Conservation (phyloP, 768 basidiomycete genomes). For the Pleurotus sapidus region DNA sequence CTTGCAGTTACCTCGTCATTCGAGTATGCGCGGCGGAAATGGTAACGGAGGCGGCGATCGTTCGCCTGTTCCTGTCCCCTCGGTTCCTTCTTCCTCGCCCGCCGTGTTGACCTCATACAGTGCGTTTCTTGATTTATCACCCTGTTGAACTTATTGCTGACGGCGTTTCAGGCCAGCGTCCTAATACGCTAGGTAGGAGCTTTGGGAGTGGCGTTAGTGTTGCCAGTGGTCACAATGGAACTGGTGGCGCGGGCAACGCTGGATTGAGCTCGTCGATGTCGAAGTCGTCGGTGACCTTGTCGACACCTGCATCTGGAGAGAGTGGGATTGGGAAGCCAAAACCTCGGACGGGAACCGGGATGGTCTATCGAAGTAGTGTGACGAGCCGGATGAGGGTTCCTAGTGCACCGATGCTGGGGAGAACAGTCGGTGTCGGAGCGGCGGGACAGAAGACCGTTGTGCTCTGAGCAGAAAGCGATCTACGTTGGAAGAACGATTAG, state of each 20-base stretch:
- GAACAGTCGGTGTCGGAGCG: background rate
- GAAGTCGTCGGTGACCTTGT: conserved; percentile 5
- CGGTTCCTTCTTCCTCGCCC: conserved; percentile 15
- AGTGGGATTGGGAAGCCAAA: conserved; percentile 30
- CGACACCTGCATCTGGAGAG: background rate
- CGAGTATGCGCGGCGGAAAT: background rate
- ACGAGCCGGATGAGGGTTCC: conserved; percentile 11
- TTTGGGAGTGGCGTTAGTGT: background rate
- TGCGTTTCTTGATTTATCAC: conserved; percentile 14
- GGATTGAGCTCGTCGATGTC: conserved; percentile 5
- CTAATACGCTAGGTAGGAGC: background rate
- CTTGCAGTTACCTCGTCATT: conserved; percentile 27
- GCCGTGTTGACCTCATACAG: background rate
- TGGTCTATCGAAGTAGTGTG: conserved; percentile 51
- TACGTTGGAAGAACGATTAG: no score
- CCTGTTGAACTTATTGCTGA: background rate
- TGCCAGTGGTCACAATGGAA: background rate
- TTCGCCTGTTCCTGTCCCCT: conserved; percentile 31
- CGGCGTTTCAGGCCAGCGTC: background rate
- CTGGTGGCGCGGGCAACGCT: background rate
- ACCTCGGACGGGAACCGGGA: conserved; percentile 68
- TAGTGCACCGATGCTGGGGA: conserved; percentile 3
- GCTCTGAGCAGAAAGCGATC: background rate
- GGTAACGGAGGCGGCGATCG: conserved; percentile 20
- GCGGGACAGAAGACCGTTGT: background rate